Conservation (phyloP, 805 yeast genomes). For the Teunomyces aglyptinius region DNA sequence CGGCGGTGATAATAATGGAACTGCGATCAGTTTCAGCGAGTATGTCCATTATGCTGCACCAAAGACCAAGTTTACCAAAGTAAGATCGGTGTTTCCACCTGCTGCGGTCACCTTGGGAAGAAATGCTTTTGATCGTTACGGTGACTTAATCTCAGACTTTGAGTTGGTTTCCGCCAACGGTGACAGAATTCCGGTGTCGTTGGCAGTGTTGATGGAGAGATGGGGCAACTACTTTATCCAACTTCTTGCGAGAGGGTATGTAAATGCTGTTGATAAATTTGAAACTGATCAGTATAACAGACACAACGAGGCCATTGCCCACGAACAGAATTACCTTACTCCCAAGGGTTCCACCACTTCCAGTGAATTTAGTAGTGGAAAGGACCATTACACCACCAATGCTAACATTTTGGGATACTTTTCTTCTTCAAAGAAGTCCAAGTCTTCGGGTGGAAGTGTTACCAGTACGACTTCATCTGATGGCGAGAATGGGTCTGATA, state of each 20-base stretch:
- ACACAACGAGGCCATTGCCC: neutral
- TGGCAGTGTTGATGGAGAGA: constrained; percentile 60
- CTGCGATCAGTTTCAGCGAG: constrained; percentile 53
- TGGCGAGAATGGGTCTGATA: neutral
- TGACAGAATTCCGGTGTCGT: constrained; percentile 60
- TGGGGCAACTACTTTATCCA: constrained; percentile 76
- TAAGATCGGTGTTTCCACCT: constrained; percentile 69
- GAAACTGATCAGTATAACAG: constrained; percentile 22
- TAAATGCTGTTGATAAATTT: constrained; percentile 49
- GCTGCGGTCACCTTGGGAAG: constrained; percentile 77
- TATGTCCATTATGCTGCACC: constrained; percentile 79
- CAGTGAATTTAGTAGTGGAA: neutral
- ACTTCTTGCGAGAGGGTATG: constrained; percentile 61
- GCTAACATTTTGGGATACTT: neutral
- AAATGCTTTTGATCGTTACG: constrained; percentile 67
- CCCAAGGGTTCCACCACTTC: constrained; percentile 9
- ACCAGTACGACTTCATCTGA: constrained; percentile 5
- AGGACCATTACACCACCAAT: neutral
- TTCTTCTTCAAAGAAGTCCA: neutral
- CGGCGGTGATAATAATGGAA: constrained; percentile 19
- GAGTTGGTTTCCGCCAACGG: constrained; percentile 73
- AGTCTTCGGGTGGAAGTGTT: constrained; percentile 6
- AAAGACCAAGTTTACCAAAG: constrained; percentile 60
- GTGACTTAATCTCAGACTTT: constrained; percentile 64
- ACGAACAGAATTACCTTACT: constrained; percentile 7